Base-by-base conservation (phyloP, 345 rosid species). In the Leavenworthia alabamica region DNA sequence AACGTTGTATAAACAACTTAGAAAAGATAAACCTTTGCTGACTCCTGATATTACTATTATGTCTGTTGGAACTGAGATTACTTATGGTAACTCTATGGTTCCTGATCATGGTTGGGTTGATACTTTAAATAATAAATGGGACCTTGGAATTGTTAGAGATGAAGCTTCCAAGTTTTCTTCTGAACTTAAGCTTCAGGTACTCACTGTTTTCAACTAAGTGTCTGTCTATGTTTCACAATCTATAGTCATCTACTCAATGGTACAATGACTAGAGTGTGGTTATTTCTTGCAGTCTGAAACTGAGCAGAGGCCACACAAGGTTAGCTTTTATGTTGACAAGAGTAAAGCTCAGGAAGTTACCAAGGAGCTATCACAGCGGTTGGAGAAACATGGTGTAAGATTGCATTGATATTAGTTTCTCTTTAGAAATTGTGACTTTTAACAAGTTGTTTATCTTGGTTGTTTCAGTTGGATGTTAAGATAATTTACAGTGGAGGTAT, bases 31-130 rank as follows among this genome's bases (percentile, higher is more conserved):
- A 47, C 97, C 98, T 66, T 79, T 93, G 85, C 46, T 93, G 68
- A 89, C 96, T 19, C 99, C 99, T 5, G 99, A 93, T 64, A 82
- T 93, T 43, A 83, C 96, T 22, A 89, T 93, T 57, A 85, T 87
- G 97, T 93, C 99, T 42, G 99, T 93, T 56, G 99, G 99, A 58
- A 93, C 97, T 8, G 99, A 93, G 84, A 93, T 93, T 68, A 93
- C 99, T 0, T 90, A 82, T 74, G 99, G 99, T 31, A 76, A 67
- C 67, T 66, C 82, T 14, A 82, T 93, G 97, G 80, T 78, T 37
- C 99, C 90, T 3, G 99, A 93, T 77, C 78, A 82, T 75, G 96
- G 97, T 16, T 93, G 99, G 97, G 82, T 82, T 79, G 81, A 87
- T 14, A 45, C 85, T 52, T 78, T 93, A 71, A 87, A 84, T 75